These are phyloP conservation scores for Cornus controversa DNA, from an alignment of 148 eudicot species.

Conservation along the genomic window DNA sequence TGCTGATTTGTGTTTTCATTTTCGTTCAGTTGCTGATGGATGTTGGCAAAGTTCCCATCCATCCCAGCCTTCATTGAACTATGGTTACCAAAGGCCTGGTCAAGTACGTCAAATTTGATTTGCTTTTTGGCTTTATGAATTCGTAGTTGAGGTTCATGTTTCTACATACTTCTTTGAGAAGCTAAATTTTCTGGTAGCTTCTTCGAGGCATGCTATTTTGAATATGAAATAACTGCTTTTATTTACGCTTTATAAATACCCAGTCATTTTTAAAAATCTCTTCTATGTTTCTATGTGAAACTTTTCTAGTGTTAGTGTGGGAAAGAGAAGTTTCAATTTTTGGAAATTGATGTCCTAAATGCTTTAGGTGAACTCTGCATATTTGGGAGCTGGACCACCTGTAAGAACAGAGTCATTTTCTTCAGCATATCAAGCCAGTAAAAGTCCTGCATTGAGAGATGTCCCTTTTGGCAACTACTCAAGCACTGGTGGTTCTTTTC, in stretches of 20 bases:
- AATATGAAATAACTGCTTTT: neutral
- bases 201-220: neutral
- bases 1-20: too few relatives aligned
- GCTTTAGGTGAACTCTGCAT: constrained; percentile 21
- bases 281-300: too few relatives aligned
- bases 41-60: constrained; percentile 14
- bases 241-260: neutral
- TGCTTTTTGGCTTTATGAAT: too few relatives aligned
- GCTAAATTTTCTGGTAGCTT: neutral
- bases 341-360: constrained; percentile 2
- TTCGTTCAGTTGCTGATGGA: too few relatives aligned
- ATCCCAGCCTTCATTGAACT: constrained; percentile 21
- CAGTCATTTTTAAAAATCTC: neutral
- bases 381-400: constrained; percentile 10
- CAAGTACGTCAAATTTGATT: neutral
- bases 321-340: neutral
- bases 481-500: constrained; percentile 3
- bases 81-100: neutral
- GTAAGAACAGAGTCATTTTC: constrained; percentile 17
- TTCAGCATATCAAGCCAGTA: constrained; percentile 1
- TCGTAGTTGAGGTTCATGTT: neutral
- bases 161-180: neutral
- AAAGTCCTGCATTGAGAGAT: neutral
- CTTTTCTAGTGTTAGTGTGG: neutral
- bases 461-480: neutral